phyloP scores from a whole-genome alignment of 495 filamentous ascomycete species.

The Tuber melanosporum region DNA sequence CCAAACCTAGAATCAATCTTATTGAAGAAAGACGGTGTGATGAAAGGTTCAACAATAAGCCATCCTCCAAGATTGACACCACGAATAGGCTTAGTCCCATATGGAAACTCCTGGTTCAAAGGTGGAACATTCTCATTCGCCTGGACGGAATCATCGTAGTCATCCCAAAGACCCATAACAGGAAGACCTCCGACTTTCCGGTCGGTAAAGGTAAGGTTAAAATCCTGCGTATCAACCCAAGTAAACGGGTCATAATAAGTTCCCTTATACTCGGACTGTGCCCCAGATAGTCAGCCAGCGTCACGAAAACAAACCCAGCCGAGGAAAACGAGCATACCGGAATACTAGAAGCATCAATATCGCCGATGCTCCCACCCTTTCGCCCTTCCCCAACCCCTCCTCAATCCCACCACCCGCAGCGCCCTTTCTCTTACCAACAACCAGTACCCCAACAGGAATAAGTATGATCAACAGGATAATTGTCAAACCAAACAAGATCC shows the following conservation, averaged over 20 bases:
- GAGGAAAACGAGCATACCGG: slow-evolving; percentile 17
- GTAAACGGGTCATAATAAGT: slow-evolving; percentile 82
- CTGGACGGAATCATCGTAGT: slow-evolving; percentile 75
- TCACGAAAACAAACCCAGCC: background rate
- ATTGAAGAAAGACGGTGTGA: slow-evolving; percentile 83
- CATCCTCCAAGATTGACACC: slow-evolving; percentile 94
- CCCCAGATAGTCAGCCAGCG: slow-evolving; percentile 28
- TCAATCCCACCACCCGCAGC: slow-evolving; percentile 9
- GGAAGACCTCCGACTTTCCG: slow-evolving; percentile 76
- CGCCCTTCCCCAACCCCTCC: slow-evolving; percentile 19
- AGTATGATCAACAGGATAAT: slow-evolving; percentile 55
- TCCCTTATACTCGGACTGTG: slow-evolving; percentile 53
- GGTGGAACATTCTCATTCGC: slow-evolving; percentile 75
- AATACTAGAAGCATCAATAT: slow-evolving; percentile 34
- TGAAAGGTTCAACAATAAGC: slow-evolving; percentile 91
- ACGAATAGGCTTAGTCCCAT: slow-evolving; percentile 69
- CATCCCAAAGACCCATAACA: slow-evolving; percentile 79
- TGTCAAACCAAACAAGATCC: slow-evolving; percentile 44
- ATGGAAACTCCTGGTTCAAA: slow-evolving; percentile 66
- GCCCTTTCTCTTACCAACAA: slow-evolving; percentile 51
- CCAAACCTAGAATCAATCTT: slow-evolving; percentile 51
- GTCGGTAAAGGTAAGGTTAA: slow-evolving; percentile 90
- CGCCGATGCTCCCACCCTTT: slow-evolving; percentile 24
- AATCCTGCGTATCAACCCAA: slow-evolving; percentile 86
- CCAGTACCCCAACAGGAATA: slow-evolving; percentile 56